Evolutionary conservation across 257 asterid species (phyloP), one percentile per base, ranked within the genome.

Genomic region (Jacaranda copaia): DNA sequence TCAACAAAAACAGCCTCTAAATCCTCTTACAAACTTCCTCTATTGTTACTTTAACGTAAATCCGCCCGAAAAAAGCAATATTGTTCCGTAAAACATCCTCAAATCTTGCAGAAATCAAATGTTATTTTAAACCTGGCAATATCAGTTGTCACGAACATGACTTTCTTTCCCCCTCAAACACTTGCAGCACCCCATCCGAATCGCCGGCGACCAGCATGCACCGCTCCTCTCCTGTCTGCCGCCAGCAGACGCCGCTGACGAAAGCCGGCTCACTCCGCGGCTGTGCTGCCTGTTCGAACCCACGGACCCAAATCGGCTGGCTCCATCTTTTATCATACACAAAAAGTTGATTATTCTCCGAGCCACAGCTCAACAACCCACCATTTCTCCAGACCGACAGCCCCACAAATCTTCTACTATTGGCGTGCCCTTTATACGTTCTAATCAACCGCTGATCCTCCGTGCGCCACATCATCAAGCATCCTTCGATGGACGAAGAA

Each of bases 281-380:
- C 72, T 20, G 73, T 16, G 59, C 71, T 65, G 58, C 25, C 40
- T 75, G 78, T 8, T 82, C 84, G 79, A 88, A 84, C 20, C 89
- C 84, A 1, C 70, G 83, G 32, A 82, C 83, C 97, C 97, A 91
- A 18, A 91, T 74, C 7, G 97, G 97, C 4, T 85, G 79, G 20
- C 87, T 79, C 97, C 97, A 91, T 59, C 96, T 91, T 72, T 81
- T 81, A 16, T 91, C 97, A 51, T 91, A 91, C 6, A 91, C 97
- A 40, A 87, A 87, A 0, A 91, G 89, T 25, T 65, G 85, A 68
- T 88, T 88, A 68, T 84, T 81, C 15, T 91, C 97, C 14, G 97
- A 91, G 3, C 97, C 97, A 58, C 96, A 91, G 78, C 93, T 67
- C 3, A 91, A 70, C 74, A 91, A 72, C 38, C 96, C 97, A 16